These are phyloP conservation scores for Diaporthe amygdali DNA, from an alignment of 2,329 filamentous ascomycete species.

Conservation along the genomic window DNA sequence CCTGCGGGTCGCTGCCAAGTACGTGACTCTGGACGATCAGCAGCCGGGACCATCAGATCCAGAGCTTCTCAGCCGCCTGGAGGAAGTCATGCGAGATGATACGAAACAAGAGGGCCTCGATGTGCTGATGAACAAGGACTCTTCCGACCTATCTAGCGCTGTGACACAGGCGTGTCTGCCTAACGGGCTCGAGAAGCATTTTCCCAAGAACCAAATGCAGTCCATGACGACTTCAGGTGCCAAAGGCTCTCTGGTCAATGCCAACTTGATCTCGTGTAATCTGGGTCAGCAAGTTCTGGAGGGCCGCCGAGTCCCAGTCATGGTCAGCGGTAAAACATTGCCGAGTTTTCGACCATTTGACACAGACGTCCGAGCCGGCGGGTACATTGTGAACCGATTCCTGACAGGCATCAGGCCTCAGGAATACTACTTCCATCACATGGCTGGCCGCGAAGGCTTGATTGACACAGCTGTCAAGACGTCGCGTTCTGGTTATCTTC, in stretches of 20 bases:
- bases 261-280: constrained; percentile 97
- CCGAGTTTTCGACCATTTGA: constrained; percentile 95
- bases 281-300: constrained; percentile 96
- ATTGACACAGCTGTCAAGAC: constrained; percentile 99
- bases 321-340: constrained; percentile 96
- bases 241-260: constrained; percentile 92
- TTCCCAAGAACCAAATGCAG: constrained; percentile 98
- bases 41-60: constrained; percentile 67
- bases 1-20: constrained; percentile 80
- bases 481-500: constrained; percentile 93
- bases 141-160: constrained; percentile 72
- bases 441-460: constrained; percentile 97
- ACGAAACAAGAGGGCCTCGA: constrained; percentile 91
- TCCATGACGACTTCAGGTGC: constrained; percentile 97
- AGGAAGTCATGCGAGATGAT: constrained; percentile 90
- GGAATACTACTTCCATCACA: constrained; percentile 99
- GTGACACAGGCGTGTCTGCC: constrained; percentile 85
- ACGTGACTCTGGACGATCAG: constrained; percentile 79
- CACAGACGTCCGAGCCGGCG: constrained; percentile 85
- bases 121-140: constrained; percentile 78
- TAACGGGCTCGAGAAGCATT: constrained; percentile 82
- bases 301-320: constrained; percentile 90
- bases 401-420: constrained; percentile 96
- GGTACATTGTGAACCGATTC: constrained; percentile 95
- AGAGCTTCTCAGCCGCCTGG: constrained; percentile 77